A percentile compares a stretch with the other conserved stretches of the same genome.
Evolutionary conservation across 768 basidiomycete species (phyloP).

Genomic region (Udeniomyces megalosporus): DNA sequence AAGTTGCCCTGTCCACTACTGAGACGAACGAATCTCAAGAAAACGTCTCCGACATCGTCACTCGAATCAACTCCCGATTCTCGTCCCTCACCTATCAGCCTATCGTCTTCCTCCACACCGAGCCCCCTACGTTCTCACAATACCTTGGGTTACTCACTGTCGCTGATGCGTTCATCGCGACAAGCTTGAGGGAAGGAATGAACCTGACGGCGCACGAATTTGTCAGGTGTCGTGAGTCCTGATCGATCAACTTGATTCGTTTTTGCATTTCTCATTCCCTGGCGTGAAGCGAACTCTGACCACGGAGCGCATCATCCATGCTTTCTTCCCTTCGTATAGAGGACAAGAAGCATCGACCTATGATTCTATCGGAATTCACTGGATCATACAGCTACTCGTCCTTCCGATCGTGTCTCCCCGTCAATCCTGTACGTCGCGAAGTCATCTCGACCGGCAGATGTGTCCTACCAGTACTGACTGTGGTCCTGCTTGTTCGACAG

Average conservation of each 20-base stretch:
- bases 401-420: constrained; percentile 67
- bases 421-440: constrained; percentile 44
- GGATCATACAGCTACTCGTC: constrained; percentile 74
- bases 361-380: constrained; percentile 44
- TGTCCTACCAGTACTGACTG: not conserved
- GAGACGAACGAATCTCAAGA: constrained; percentile 58
- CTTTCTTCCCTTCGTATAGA: not conserved
- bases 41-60: constrained; percentile 55
- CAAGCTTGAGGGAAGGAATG: constrained; percentile 76
- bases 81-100: constrained; percentile 76
- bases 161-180: constrained; percentile 71
- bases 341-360: constrained; percentile 11
- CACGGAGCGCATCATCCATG: too few species aligned
- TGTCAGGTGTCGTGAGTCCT: constrained; percentile 58
- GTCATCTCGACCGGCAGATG: not conserved
- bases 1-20: constrained; percentile 71
- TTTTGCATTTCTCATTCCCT: not conserved
- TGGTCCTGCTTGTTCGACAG: not conserved
- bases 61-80: constrained; percentile 66
- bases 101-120: constrained; percentile 67
- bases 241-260: too few species aligned
- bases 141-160: constrained; percentile 66
- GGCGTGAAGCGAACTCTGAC: not conserved
- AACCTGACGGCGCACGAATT: constrained; percentile 30
- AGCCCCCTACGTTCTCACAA: constrained; percentile 69